These are phyloP conservation scores for Cyberlindnera suaveolens DNA, from an alignment of 805 yeast genomes.

Conservation along the genomic window DNA sequence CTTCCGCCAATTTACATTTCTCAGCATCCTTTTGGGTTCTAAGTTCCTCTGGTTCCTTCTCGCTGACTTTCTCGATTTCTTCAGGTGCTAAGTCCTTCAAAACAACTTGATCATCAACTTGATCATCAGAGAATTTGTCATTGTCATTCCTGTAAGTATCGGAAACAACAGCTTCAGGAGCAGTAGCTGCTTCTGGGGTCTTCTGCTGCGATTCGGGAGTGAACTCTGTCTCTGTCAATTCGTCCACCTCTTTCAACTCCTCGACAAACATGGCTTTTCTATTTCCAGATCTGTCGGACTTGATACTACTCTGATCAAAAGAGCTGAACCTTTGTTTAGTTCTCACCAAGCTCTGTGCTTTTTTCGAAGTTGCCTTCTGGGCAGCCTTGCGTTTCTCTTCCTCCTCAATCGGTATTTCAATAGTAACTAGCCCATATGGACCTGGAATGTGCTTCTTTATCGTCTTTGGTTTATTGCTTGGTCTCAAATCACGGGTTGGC, in stretches of 20 bases:
- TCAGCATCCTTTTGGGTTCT: slow-evolving; percentile 10
- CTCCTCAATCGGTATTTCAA: slow-evolving; percentile 55
- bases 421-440: slow-evolving; percentile 59
- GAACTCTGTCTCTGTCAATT: slow-evolving; percentile 11
- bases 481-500: not conserved
- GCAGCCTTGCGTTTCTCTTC: slow-evolving; percentile 8
- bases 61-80: slow-evolving; percentile 4
- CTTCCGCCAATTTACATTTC: slow-evolving; percentile 1
- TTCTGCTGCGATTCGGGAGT: not conserved
- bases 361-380: not conserved
- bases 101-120: too few species aligned
- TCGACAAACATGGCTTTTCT: slow-evolving; percentile 16
- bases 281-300: slow-evolving; percentile 1
- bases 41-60: slow-evolving; percentile 4
- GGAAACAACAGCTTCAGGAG: too few species aligned
- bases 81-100: not conserved
- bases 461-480: slow-evolving; percentile 32
- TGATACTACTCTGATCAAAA: not conserved
- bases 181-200: too few species aligned
- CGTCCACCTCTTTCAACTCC: slow-evolving; percentile 17
- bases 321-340: slow-evolving; percentile 9
- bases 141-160: too few species aligned
- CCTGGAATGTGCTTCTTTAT: slow-evolving; percentile 71
- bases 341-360: slow-evolving; percentile 10
- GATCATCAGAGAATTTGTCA: too few species aligned